Evolutionary conservation across 805 yeast species (phyloP).

Genomic region (Sugiyamaella marilandica): DNA sequence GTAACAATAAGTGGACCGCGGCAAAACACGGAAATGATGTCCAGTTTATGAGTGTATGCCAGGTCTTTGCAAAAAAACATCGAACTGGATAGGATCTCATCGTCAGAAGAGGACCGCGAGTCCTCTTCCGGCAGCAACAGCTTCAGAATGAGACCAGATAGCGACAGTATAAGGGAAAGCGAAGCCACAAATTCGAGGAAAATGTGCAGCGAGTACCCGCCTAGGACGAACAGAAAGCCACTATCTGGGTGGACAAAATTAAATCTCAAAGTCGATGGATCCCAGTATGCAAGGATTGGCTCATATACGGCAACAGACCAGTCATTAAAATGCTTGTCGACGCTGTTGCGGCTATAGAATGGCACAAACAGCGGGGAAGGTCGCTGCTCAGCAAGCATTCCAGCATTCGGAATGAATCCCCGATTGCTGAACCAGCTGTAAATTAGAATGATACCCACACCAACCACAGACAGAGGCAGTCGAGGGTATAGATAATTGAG

Average conservation of each 20-base stretch:
- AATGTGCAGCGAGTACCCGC: constrained; percentile 6
- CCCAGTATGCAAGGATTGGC: neutral
- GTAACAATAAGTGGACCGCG: constrained; percentile 45
- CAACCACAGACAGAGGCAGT: constrained; percentile 5
- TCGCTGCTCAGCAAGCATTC: neutral
- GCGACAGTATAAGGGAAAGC: constrained; percentile 47
- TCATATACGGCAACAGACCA: neutral
- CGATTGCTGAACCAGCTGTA: constrained; percentile 9
- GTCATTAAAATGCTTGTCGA: neutral
- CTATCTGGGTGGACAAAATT: neutral
- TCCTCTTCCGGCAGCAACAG: constrained; percentile 30
- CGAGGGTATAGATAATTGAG: constrained; percentile 12
- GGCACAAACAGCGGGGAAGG: neutral
- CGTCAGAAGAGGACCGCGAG: neutral
- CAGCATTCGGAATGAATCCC: neutral
- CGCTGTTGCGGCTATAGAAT: neutral
- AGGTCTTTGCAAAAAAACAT: constrained; percentile 38
- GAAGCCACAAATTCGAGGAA: constrained; percentile 52
- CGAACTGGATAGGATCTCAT: neutral
- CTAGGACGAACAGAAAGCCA: neutral
- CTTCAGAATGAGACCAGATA: constrained; percentile 44
- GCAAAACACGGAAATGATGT: constrained; percentile 47
- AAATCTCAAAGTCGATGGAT: neutral
- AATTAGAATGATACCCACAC: neutral
- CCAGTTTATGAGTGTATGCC: constrained; percentile 54